Evolutionary conservation across 768 basidiomycete species (phyloP).

Genomic region (Pisolithus marmoratus): DNA sequence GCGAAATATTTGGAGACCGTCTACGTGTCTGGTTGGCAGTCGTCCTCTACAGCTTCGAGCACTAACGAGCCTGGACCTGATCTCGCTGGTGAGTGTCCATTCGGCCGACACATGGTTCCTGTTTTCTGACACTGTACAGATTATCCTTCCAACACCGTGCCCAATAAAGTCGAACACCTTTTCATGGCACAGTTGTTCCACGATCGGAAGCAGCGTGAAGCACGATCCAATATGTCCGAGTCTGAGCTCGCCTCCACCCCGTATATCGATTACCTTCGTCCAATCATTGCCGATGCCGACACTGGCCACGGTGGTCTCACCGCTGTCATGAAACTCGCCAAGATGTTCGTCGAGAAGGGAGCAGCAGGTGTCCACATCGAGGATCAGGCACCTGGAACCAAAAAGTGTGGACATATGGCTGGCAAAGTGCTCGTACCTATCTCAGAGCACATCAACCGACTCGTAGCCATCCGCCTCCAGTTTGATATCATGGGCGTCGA

Average conservation of each 20-base stretch:
- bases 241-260: conserved; percentile 67
- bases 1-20: conserved; percentile 97
- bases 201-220: conserved; percentile 92
- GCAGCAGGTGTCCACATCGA: conserved; percentile 98
- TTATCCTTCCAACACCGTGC: conserved; percentile 98
- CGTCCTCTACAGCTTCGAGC: conserved; percentile 87
- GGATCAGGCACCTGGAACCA: conserved; percentile 96
- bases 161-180: conserved; percentile 96
- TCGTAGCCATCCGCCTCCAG: conserved; percentile 94
- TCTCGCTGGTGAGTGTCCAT: conserved; percentile 68
- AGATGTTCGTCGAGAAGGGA: conserved; percentile 98
- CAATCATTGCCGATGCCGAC: conserved; percentile 94
- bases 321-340: conserved; percentile 97
- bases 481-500: conserved; percentile 98
- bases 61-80: conserved; percentile 98
- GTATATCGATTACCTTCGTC: conserved; percentile 83
- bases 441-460: conserved; percentile 95
- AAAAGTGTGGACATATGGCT: conserved; percentile 94
- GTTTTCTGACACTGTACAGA: conserved; percentile 41
- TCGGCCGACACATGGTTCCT: neutral
- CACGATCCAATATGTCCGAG: conserved; percentile 63
- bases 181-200: conserved; percentile 99
- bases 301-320: conserved; percentile 97
- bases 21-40: conserved; percentile 97
- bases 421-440: conserved; percentile 97